Evolutionary conservation across 2,329 filamentous ascomycete species (phyloP).

Genomic region (Thelonectria olida): DNA sequence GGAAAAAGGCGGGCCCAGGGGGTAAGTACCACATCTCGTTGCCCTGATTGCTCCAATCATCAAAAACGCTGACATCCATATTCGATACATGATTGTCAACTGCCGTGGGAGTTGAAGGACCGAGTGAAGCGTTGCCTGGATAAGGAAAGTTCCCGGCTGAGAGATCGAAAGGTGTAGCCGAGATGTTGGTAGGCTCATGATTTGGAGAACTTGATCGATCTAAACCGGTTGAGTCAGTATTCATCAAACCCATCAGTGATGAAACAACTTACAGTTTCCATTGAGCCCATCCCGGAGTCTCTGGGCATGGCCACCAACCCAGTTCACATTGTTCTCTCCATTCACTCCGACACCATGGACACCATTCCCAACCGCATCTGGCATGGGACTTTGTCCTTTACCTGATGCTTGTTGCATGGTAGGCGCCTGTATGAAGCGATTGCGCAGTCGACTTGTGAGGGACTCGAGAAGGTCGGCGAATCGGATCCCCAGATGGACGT

Average conservation of each 20-base stretch:
- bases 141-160: conserved; percentile 64
- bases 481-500: conserved; percentile 84
- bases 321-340: conserved; percentile 38
- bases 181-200: conserved; percentile 61
- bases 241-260: background rate
- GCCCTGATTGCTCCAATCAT: conserved; percentile 64
- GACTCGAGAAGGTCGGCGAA: conserved; percentile 87
- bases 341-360: conserved; percentile 38
- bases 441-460: conserved; percentile 76
- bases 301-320: conserved; percentile 51
- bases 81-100: conserved; percentile 41
- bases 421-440: conserved; percentile 76
- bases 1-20: conserved; percentile 70
- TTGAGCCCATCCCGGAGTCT: conserved; percentile 52
- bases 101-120: conserved; percentile 59
- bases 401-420: conserved; percentile 53
- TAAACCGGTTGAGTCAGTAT: conserved; percentile 29
- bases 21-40: conserved; percentile 76
- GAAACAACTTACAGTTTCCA: conserved; percentile 46
- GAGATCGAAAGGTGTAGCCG: conserved; percentile 70
- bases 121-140: conserved; percentile 58
- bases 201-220: conserved; percentile 47
- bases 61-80: conserved; percentile 55
- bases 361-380: conserved; percentile 43
- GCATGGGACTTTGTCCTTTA: conserved; percentile 53